Evolutionary conservation across 768 basidiomycete species (phyloP).

Genomic region (Tylopilus subfusipes): DNA sequence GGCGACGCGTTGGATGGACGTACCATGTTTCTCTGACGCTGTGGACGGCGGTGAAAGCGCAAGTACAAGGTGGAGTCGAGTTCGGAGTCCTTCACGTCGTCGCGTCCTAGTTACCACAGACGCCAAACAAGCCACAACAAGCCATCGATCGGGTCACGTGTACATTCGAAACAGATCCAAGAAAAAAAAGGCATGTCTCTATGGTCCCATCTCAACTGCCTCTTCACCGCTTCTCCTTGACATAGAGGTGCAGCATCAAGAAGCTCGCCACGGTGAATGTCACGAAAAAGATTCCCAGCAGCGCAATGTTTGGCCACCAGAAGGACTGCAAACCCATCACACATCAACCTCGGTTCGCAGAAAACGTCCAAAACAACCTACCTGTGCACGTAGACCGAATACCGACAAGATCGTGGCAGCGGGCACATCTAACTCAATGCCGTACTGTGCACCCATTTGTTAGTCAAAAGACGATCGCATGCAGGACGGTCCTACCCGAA

Average conservation of each 20-base stretch:
- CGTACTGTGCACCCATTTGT: slow-evolving; percentile 60
- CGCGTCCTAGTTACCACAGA: slow-evolving; percentile 6
- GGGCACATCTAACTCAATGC: slow-evolving; percentile 94
- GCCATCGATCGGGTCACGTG: background rate
- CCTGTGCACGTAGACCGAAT: slow-evolving; percentile 90
- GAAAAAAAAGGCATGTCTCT: background rate
- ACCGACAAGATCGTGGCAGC: slow-evolving; percentile 93
- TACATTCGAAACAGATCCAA: background rate
- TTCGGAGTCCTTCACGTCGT: background rate
- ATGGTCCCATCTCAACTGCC: slow-evolving; percentile 1
- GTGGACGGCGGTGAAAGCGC: slow-evolving; percentile 1
- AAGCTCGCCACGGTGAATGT: slow-evolving; percentile 75
- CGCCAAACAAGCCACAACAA: slow-evolving; percentile 23
- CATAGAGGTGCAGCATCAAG: slow-evolving; percentile 79
- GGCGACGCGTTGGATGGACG: slow-evolving; percentile 13
- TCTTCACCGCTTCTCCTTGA: slow-evolving; percentile 62
- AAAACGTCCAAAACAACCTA: slow-evolving; percentile 18
- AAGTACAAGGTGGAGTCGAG: slow-evolving; percentile 6
- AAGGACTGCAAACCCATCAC: slow-evolving; percentile 57
- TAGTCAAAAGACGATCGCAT: background rate
- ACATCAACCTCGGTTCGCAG: slow-evolving; percentile 6
- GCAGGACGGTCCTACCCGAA: slow-evolving; percentile 56
- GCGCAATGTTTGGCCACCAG: slow-evolving; percentile 96
- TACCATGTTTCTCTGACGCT: slow-evolving; percentile 23
- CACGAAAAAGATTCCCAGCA: slow-evolving; percentile 84